phyloP scores from a whole-genome alignment of 2,329 filamentous ascomycete genomes.

The Periconia sp. region DNA sequence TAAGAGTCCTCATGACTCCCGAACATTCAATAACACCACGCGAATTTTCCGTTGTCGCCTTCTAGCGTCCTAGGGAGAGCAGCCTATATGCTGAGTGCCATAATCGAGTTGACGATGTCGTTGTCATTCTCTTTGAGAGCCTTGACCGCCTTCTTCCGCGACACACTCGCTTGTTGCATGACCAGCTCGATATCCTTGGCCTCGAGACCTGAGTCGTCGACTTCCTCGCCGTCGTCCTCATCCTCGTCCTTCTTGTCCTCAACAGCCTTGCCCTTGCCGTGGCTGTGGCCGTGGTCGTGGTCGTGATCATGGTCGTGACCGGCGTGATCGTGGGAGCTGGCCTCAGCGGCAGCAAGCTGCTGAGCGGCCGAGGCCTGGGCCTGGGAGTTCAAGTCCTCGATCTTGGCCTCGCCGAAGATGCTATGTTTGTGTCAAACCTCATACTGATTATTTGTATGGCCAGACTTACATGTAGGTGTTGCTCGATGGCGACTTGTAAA shows the following conservation, averaged over 20 bases:
- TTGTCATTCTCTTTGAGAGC: conserved; percentile 99
- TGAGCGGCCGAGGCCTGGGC: conserved; percentile 95
- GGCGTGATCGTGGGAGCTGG: conserved; percentile 71
- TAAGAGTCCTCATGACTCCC: conserved; percentile 9
- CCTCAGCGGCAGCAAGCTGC: conserved; percentile 84
- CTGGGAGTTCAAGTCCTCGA: conserved; percentile 98
- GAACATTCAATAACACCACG: conserved; percentile 12
- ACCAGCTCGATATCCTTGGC: conserved; percentile 99
- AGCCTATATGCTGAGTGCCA: conserved; percentile 74
- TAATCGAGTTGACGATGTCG: conserved; percentile 99
- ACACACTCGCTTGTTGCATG: conserved; percentile 97
- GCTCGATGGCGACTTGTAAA: conserved; percentile 99
- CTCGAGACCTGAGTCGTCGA: conserved; percentile 92
- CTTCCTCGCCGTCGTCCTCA: conserved; percentile 94
- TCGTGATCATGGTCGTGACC: conserved; percentile 75
- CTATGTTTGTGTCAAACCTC: conserved; percentile 54
- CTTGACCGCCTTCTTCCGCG: conserved; percentile 98
- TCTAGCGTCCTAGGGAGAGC: conserved; percentile 1
- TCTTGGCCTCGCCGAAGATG: conserved; percentile 99
- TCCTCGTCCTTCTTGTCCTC: conserved; percentile 75
- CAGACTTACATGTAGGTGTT: conserved; percentile 98
- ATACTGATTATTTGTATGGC: conserved; percentile 10
- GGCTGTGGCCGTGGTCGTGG: conserved; percentile 69
- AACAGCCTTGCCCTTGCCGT: conserved; percentile 72
- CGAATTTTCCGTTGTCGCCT: conserved; percentile 10